These are phyloP conservation scores for Alternaria infectoria DNA, from an alignment of 2,329 filamentous ascomycete genomes.

Conservation along the genomic window DNA sequence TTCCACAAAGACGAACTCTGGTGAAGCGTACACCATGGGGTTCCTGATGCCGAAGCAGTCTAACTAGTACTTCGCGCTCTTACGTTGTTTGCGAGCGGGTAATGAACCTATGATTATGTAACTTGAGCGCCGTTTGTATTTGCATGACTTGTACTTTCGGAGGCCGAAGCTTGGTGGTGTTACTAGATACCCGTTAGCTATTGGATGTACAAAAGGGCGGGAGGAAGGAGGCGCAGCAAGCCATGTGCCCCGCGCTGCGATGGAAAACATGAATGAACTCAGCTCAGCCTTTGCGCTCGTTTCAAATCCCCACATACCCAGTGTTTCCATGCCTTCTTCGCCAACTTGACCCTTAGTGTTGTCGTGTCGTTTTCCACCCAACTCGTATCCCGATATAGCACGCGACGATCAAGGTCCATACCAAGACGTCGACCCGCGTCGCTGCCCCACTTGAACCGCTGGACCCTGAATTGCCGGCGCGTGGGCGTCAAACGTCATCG, in stretches of 20 bases:
- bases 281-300: conserved; percentile 8
- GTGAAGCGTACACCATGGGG: conserved; percentile 36
- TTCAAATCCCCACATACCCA: not conserved
- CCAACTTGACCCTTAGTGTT: too few relatives aligned
- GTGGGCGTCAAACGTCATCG: conserved; percentile 16
- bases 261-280: conserved; percentile 4
- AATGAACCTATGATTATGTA: not conserved
- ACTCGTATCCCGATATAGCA: not conserved
- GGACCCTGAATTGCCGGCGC: conserved; percentile 14
- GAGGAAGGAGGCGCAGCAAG: conserved; percentile 19
- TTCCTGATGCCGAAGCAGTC: conserved; percentile 37
- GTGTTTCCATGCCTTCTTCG: too few relatives aligned
- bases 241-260: conserved; percentile 13
- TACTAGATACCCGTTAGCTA: conserved; percentile 1
- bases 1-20: conserved; percentile 24
- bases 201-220: conserved; percentile 10
- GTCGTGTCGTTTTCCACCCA: too few relatives aligned
- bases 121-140: not conserved
- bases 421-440: not conserved
- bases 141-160: not conserved
- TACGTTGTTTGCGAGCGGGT: not conserved
- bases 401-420: conserved; percentile 8
- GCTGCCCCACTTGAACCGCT: conserved; percentile 17
- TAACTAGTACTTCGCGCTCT: not conserved
- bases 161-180: not conserved